Evolutionary conservation across 148 eudicot species (phyloP), one percentile per base, ranked within the genome.

Genomic region (Vaccinium myrtillus): DNA sequence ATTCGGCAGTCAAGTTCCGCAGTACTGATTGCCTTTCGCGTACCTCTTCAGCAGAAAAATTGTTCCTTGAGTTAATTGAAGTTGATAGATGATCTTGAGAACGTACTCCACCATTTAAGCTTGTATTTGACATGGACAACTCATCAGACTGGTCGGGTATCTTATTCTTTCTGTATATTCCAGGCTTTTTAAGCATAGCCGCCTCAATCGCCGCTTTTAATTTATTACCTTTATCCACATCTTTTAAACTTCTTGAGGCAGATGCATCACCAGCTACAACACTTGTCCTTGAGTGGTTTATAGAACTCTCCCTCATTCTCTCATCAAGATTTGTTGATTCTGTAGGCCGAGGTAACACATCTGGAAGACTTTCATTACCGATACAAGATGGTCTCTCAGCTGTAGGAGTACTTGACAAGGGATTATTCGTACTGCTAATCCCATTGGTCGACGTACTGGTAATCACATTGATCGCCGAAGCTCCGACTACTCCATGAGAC

Each of bases 201-300:
- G 95, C 98, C 85, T 93, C 94, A 88, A 95, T 93, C 16, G 98
- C 98, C 89, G 93, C 97, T 86, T 93, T 95, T 81, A 95, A 87
- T 63, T 87, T 90, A 86, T 93, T 91, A 83, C 88, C 94, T 86
- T 87, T 89, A 80, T 88, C 87, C 51, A 83, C 90, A 79, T 89
- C 97, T 85, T 89, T 91, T 80, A 85, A 85, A 86, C 73, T 83
- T 90, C 88, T 96, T 85, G 83, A 78, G 30, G 88, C 77, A 85
- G 88, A 70, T 81, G 85, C 85, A 88, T 88, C 94, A 71, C 88
- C 83, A 83, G 81, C 71, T 63, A 84, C 80, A 82, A 71, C 75
- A 89, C 86, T 82, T 79, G 89, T 94, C 85, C 87, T 89, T 23
- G 82, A 85, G 69, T 84, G 86, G 85, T 85, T 87, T 63, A 77